Evolutionary conservation across 2,329 filamentous ascomycete genomes (phyloP).

Genomic region (Exophiala alcalophila): DNA sequence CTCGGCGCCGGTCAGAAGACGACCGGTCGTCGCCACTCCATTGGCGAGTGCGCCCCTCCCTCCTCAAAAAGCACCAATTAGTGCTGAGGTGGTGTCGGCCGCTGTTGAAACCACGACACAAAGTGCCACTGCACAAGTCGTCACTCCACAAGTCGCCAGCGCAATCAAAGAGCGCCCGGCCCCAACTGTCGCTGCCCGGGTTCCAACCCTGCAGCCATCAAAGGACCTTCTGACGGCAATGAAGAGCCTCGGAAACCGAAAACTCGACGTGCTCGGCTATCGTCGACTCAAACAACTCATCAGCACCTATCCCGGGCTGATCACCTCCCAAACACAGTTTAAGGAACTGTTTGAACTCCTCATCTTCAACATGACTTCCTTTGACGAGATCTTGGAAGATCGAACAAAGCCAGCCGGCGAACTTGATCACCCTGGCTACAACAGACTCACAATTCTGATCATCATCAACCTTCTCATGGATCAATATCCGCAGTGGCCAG

Average conservation of each 20-base stretch:
- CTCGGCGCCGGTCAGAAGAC: slow-evolving; percentile 31
- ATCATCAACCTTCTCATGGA: slow-evolving; percentile 20
- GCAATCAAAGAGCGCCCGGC: too few relatives aligned
- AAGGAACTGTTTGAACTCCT: slow-evolving; percentile 26
- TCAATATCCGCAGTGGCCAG: slow-evolving; percentile 27
- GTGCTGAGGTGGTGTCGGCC: too few relatives aligned
- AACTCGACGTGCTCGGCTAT: slow-evolving; percentile 24
- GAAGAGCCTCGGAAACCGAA: slow-evolving; percentile 22
- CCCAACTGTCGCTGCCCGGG: too few relatives aligned
- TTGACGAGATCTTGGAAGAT: slow-evolving; percentile 20
- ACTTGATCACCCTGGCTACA: slow-evolving; percentile 26
- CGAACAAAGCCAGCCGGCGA: slow-evolving; percentile 16
- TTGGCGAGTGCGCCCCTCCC: too few relatives aligned
- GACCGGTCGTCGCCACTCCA: slow-evolving; percentile 29
- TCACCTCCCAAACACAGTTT: slow-evolving; percentile 24
- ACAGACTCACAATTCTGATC: slow-evolving; percentile 26
- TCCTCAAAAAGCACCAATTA: slow-evolving; percentile 5
- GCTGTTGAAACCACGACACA: too few relatives aligned
- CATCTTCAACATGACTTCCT: slow-evolving; percentile 16
- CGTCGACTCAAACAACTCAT: slow-evolving; percentile 27
- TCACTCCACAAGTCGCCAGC: too few relatives aligned
- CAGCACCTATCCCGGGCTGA: slow-evolving; percentile 22
- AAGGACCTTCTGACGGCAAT: slow-evolving; percentile 18
- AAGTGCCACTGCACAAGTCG: too few relatives aligned
- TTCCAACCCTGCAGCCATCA: too few relatives aligned